Percentiles rank a stretch among this genome's conserved stretches.
Conservation (phyloP, 2,329 filamentous ascomycete genomes). For the Alternaria rosae region DNA sequence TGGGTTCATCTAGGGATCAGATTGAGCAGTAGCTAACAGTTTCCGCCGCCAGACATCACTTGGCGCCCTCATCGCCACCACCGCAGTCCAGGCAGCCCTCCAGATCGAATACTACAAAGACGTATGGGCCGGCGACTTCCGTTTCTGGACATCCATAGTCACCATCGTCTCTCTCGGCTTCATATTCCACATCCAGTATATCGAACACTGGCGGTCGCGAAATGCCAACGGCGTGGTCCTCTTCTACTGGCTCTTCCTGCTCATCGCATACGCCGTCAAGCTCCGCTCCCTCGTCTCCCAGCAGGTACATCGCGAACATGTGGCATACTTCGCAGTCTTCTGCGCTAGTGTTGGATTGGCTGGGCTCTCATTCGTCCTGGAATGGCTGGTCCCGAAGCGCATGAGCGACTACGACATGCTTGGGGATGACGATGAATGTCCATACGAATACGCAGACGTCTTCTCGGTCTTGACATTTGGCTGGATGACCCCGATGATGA, state of each 20-base stretch:
- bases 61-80: conserved; percentile 70
- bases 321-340: conserved; percentile 81
- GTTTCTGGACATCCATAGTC: conserved; percentile 80
- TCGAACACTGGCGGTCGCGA: conserved; percentile 82
- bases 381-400: conserved; percentile 87
- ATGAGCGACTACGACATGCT: conserved; percentile 72
- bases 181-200: conserved; percentile 81
- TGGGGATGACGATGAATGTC: conserved; percentile 74
- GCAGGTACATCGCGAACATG: conserved; percentile 69
- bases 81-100: conserved; percentile 74
- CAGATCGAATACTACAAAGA: conserved; percentile 74
- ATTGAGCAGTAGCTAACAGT: conserved; percentile 11
- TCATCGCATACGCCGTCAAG: conserved; percentile 81
- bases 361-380: conserved; percentile 74
- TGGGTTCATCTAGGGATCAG: neutral
- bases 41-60: conserved; percentile 64
- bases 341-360: conserved; percentile 75
- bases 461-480: conserved; percentile 94
- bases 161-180: conserved; percentile 76
- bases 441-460: conserved; percentile 88
- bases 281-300: conserved; percentile 85
- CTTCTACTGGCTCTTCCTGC: conserved; percentile 89
- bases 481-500: conserved; percentile 99
- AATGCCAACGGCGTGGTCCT: conserved; percentile 88
- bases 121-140: conserved; percentile 81